Conservation (phyloP, 345 rosid species). For the Salix udensis region DNA sequence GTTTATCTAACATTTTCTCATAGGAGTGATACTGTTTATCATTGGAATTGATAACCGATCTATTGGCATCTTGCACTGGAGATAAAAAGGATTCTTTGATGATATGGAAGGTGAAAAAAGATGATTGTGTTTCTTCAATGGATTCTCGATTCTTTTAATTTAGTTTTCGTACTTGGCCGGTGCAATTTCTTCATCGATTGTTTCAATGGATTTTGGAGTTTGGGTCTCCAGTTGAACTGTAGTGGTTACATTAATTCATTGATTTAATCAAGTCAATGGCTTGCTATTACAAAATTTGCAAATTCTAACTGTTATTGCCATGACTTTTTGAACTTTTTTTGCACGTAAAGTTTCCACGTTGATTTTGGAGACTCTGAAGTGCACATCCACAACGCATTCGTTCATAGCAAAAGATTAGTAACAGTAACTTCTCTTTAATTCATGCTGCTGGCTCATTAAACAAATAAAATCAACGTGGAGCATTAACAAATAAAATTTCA, state of each 20-base stretch:
- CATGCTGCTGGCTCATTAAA: not conserved
- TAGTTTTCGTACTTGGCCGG: not conserved
- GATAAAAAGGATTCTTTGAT: not conserved
- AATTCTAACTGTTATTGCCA: not conserved
- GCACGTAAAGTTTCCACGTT: not conserved
- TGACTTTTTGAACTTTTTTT: not conserved
- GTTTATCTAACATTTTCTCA: slow-evolving; percentile 9
- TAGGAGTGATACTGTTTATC: not conserved
- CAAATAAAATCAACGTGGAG: too few relatives aligned
- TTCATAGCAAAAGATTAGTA: not conserved
- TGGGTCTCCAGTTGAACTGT: not conserved
- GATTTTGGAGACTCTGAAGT: not conserved
- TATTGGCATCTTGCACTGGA: not conserved
- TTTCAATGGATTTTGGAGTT: not conserved
- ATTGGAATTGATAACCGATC: not conserved
- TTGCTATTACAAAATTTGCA: not conserved
- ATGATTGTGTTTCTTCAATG: not conserved
- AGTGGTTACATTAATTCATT: not conserved
- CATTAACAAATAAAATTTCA: not conserved
- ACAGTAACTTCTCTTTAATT: not conserved
- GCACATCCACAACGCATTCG: not conserved
- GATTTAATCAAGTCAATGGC: not conserved
- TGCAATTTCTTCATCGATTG: not conserved
- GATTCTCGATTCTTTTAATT: not conserved
- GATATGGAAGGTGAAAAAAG: not conserved